Base-by-base conservation (phyloP, 1,284 basidiomycete species). In the Sporisorium reilianum region DNA sequence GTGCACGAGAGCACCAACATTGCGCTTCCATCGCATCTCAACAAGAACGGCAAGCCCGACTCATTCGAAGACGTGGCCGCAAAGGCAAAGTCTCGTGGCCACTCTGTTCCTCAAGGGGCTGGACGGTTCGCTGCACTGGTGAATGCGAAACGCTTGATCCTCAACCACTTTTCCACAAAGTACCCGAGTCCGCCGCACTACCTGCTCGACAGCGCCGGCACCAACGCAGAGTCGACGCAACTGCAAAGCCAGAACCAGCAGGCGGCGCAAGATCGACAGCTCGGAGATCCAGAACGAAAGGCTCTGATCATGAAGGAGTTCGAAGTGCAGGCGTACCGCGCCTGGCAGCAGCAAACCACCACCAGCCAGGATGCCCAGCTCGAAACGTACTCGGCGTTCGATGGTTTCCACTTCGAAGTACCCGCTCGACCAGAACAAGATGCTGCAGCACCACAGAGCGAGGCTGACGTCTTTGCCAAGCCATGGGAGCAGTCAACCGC, bases 1-100 rank as follows among this genome's bases (percentile, higher is more conserved):
- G 81, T 84, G 1, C 82, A 84, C 53, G 82, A 84, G 54, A 81
- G 78, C 48, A 84, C 82, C 32, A 83, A 84, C 57, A 80, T 79
- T 18, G 78, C 79, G 1, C 65, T 84, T 38, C 70, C 76, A 3
- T 49, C 61, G 20, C 42, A 69, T 46, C 73, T 77, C 25, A 63
- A 63, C 32, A 56, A 59, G 46, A 64, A 74, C 20, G 68, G 68
- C 53, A 79, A 74, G 46, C 49, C 62, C 1, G 73, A 77, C 42
- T 63, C 53, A 11, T 50, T 64, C 5, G 71, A 73, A 14, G 67
- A 78, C 20, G 67, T 79, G 11, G 36, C 68, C 41, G 63, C 57
- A 9, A 75, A 74, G 50, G 81, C 80, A 1, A 52, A 49, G 16
- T 25, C 48, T 30, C 64, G 81, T 0, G 82, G 82, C 3, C 82